Conservation (phyloP, 2,329 filamentous ascomycete genomes). For the Aspergillus piperis region DNA sequence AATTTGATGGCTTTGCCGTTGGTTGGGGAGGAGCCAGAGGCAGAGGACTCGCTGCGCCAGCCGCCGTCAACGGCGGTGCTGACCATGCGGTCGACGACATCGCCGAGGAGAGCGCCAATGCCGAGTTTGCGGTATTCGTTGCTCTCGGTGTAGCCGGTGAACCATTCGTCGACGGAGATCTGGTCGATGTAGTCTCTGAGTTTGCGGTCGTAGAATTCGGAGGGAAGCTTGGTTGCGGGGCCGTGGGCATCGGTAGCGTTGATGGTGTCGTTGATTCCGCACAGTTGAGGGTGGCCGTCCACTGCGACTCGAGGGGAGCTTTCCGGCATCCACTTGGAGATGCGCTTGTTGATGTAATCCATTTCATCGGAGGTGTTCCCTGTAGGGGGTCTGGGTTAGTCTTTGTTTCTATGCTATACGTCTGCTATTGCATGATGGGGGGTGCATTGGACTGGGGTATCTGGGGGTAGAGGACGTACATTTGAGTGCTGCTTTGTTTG, state of each 20-base stretch:
- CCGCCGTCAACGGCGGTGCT: constrained; percentile 63
- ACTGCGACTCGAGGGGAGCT: constrained; percentile 70
- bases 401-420: not conserved
- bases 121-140: constrained; percentile 85
- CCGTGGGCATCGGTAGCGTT: constrained; percentile 88
- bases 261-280: constrained; percentile 90
- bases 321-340: constrained; percentile 84
- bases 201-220: constrained; percentile 82
- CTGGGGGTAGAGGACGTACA: constrained; percentile 47
- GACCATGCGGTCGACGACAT: constrained; percentile 73
- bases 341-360: constrained; percentile 74
- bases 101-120: constrained; percentile 81
- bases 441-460: not conserved
- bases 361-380: constrained; percentile 77
- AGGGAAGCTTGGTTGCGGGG: constrained; percentile 72
- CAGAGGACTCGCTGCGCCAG: constrained; percentile 52
- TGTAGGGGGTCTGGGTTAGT: constrained; percentile 16
- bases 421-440: not conserved
- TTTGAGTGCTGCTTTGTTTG: constrained; percentile 67
- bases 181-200: constrained; percentile 68
- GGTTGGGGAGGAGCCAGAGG: constrained; percentile 48
- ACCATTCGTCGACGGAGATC: constrained; percentile 91
- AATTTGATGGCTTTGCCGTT: constrained; percentile 62
- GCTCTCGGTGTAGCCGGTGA: constrained; percentile 78
- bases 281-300: constrained; percentile 79